Conservation (phyloP, 2,329 filamentous ascomycete species). For the Didymella sp. region DNA sequence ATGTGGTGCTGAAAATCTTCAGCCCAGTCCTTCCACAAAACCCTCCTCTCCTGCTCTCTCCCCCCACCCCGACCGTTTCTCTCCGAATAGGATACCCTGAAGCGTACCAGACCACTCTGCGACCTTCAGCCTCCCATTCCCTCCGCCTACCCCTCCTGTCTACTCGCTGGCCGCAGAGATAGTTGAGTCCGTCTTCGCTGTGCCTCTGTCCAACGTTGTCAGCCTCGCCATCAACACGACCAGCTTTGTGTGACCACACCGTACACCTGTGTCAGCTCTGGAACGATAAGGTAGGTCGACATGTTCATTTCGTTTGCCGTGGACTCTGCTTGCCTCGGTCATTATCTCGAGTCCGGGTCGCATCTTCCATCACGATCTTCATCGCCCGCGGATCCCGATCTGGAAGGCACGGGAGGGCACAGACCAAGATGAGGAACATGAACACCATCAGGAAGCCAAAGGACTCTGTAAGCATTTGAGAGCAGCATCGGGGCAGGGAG, state of each 20-base stretch:
- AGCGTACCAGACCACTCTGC: constrained; percentile 42
- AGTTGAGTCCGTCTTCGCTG: constrained; percentile 26
- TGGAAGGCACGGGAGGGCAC: constrained; percentile 14
- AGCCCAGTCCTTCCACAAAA: constrained; percentile 46
- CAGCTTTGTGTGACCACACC: constrained; percentile 36
- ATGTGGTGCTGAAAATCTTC: constrained; percentile 48
- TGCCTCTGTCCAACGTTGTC: constrained; percentile 47
- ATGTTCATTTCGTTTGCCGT: constrained; percentile 22
- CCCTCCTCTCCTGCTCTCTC: constrained; percentile 48
- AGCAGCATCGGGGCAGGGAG: constrained; percentile 3
- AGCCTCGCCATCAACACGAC: constrained; percentile 32
- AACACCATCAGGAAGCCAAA: constrained; percentile 8
- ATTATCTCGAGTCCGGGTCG: constrained; percentile 6
- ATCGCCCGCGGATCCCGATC: constrained; percentile 10
- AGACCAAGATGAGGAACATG: constrained; percentile 19
- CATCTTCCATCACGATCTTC: constrained; percentile 9
- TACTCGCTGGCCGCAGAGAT: constrained; percentile 44
- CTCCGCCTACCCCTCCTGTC: constrained; percentile 33
- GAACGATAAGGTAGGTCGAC: constrained; percentile 39
- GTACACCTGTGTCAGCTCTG: constrained; percentile 29
- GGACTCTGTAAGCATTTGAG: constrained; percentile 8
- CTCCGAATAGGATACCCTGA: constrained; percentile 41
- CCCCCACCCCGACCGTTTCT: constrained; percentile 41
- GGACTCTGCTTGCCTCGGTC: constrained; percentile 10
- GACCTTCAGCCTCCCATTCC: constrained; percentile 29